Percentiles rank a stretch among this genome's conserved stretches.
Conservation (phyloP, 352 stramenopile genomes). For the Phytopythium cucurbitacearum region DNA sequence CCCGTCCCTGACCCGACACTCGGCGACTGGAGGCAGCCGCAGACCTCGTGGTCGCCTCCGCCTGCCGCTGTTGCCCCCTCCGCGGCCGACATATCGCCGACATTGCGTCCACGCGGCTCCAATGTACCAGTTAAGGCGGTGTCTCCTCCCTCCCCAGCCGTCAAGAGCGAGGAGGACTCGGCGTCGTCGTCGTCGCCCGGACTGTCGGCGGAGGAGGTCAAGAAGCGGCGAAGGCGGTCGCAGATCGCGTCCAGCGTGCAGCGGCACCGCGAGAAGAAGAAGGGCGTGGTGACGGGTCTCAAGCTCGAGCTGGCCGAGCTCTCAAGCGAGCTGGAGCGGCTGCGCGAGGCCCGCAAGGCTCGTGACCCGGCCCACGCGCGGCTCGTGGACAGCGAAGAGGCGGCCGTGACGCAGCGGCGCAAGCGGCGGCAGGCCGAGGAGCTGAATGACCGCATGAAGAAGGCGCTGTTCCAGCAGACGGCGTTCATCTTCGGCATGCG, state of each 20-base stretch:
- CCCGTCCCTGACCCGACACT: no score
- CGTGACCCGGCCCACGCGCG: conserved; percentile 37
- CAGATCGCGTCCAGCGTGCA: conserved; percentile 70
- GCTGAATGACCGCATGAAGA: conserved; percentile 50
- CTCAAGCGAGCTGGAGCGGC: conserved; percentile 28
- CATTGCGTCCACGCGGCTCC: background rate
- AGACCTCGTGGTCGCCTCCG: no score
- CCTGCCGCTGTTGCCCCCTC: background rate
- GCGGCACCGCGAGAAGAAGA: conserved; percentile 67
- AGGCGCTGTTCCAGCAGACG: conserved; percentile 67
- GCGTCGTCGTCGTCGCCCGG: conserved; percentile 5
- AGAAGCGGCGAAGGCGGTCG: conserved; percentile 46
- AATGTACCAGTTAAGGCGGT: conserved; percentile 11
- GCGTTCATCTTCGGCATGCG: conserved; percentile 51
- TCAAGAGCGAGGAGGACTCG: conserved; percentile 1
- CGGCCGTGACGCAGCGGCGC: conserved; percentile 52
- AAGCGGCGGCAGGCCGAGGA: conserved; percentile 57
- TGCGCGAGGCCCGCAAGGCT: conserved; percentile 38
- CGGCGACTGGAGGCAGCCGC: no score
- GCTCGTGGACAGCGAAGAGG: conserved; percentile 52
- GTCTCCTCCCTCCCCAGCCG: background rate
- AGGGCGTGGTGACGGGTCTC: conserved; percentile 37
- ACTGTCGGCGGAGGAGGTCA: conserved; percentile 44
- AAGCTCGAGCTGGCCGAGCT: conserved; percentile 40
- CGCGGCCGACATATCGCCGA: background rate